These are phyloP conservation scores for Cyclostephanos invisitatus DNA, from an alignment of 108 stramenopile genomes.

Conservation along the genomic window DNA sequence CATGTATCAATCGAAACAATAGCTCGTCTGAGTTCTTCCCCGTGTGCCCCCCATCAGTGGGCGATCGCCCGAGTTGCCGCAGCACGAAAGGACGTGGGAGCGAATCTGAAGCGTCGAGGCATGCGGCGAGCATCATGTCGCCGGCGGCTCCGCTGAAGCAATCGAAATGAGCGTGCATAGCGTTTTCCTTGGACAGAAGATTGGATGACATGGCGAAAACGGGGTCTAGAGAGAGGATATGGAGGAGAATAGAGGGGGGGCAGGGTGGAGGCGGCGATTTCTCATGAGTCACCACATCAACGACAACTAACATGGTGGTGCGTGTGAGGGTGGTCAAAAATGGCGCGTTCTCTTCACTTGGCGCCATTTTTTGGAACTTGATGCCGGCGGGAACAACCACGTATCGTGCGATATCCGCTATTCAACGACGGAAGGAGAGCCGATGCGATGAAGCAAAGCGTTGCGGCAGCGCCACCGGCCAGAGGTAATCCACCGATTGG, in stretches of 20 bases:
- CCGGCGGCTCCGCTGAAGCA: conserved; percentile 87
- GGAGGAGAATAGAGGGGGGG: neutral
- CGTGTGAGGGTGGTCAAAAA: too few species aligned
- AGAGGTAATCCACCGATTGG: too few species aligned
- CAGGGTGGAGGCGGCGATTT: too few species aligned
- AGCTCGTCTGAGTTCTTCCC: conserved; percentile 30
- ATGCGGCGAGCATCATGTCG: conserved; percentile 83
- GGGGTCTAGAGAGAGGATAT: neutral
- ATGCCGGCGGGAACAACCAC: too few species aligned
- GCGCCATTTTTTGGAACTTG: too few species aligned
- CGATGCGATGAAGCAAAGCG: too few species aligned
- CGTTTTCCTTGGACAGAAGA: neutral
- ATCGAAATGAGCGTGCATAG: conserved; percentile 76
- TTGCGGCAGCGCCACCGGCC: too few species aligned
- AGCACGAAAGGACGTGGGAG: conserved; percentile 19
- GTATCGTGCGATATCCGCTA: too few species aligned
- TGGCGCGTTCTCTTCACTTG: too few species aligned
- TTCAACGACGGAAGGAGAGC: too few species aligned
- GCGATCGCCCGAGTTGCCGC: conserved; percentile 6
- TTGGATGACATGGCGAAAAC: neutral
- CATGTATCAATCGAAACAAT: conserved; percentile 39
- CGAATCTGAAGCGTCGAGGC: conserved; percentile 66
- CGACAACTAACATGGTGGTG: too few species aligned
- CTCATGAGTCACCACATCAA: too few species aligned
- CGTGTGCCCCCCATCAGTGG: neutral